Conservation (phyloP, 768 basidiomycete species). For the Fomitopsis serialis region DNA sequence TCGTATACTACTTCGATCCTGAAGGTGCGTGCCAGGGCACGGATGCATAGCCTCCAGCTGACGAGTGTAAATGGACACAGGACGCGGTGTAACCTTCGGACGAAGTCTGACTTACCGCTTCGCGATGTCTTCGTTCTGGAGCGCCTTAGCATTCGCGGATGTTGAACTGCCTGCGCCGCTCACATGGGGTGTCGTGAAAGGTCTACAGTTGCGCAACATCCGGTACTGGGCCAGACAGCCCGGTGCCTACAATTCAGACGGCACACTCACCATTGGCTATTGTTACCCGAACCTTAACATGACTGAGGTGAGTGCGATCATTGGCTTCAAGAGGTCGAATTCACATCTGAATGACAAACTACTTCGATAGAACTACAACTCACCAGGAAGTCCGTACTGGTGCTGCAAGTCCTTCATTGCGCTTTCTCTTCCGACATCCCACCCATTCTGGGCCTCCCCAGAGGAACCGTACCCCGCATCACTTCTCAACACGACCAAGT, state of each 20-base stretch:
- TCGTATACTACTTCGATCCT: conserved; percentile 71
- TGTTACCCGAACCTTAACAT: conserved; percentile 69
- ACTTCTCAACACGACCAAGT: conserved; percentile 41
- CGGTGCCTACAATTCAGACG: conserved; percentile 55
- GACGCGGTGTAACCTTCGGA: conserved; percentile 72
- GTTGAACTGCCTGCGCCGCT: conserved; percentile 63
- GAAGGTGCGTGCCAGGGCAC: conserved; percentile 38
- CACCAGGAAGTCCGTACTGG: conserved; percentile 77
- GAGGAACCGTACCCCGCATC: conserved; percentile 60
- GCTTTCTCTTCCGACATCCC: conserved; percentile 55
- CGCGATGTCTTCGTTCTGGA: conserved; percentile 81
- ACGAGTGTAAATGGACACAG: conserved; percentile 26
- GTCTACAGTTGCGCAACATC: conserved; percentile 65
- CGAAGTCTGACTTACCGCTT: conserved; percentile 74
- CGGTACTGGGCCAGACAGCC: conserved; percentile 67
- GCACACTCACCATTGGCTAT: conserved; percentile 69
- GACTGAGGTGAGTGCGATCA: conserved; percentile 37
- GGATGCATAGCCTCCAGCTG: neutral
- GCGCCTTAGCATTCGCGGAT: conserved; percentile 67
- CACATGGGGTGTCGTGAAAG: conserved; percentile 72
- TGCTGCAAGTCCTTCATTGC: conserved; percentile 73
- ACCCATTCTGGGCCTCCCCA: conserved; percentile 68
- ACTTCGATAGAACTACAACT: conserved; percentile 59
- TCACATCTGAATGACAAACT: neutral
- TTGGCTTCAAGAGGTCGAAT: neutral